Evolutionary conservation across 139 green algal genomes (phyloP).

Genomic region (Prasinococcaceae sp.): DNA sequence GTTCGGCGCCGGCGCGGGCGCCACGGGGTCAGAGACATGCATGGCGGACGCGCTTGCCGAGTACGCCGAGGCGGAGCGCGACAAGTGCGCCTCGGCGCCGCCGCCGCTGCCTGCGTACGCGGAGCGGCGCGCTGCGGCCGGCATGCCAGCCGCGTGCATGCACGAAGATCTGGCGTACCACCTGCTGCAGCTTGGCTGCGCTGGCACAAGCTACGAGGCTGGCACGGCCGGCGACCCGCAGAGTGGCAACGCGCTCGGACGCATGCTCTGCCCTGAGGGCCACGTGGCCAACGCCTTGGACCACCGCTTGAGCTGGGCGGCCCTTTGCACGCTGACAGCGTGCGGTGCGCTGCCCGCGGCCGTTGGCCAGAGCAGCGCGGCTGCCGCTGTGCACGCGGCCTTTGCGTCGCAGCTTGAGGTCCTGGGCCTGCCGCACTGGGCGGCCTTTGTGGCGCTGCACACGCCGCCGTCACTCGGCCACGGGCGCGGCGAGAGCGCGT

Average conservation of each 20-base stretch:
- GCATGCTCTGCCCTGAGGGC: too few relatives aligned
- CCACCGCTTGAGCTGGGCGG: too few relatives aligned
- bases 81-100: conserved; percentile 2
- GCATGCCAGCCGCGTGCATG: neutral
- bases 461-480: conserved; percentile 25
- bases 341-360: too few relatives aligned
- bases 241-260: too few relatives aligned
- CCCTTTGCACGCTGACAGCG: too few relatives aligned
- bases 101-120: conserved; percentile 30
- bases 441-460: conserved; percentile 55
- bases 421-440: conserved; percentile 39
- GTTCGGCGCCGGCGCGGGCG: conserved; percentile 20
- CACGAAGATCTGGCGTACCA: conserved; percentile 44
- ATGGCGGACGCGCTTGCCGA: conserved; percentile 7
- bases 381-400: conserved; percentile 25
- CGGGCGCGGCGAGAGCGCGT: conserved; percentile 5
- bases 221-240: neutral
- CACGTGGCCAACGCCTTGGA: too few relatives aligned
- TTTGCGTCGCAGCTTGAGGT: conserved; percentile 22
- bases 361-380: too few relatives aligned
- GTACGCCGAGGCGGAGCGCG: too few relatives aligned
- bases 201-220: conserved; percentile 2
- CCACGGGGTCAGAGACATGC: too few relatives aligned
- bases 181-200: conserved; percentile 46
- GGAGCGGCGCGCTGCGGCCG: conserved; percentile 11